These are phyloP conservation scores for Hypsizygus ulmarius DNA, from an alignment of 1,284 basidiomycete genomes.

Conservation along the genomic window DNA sequence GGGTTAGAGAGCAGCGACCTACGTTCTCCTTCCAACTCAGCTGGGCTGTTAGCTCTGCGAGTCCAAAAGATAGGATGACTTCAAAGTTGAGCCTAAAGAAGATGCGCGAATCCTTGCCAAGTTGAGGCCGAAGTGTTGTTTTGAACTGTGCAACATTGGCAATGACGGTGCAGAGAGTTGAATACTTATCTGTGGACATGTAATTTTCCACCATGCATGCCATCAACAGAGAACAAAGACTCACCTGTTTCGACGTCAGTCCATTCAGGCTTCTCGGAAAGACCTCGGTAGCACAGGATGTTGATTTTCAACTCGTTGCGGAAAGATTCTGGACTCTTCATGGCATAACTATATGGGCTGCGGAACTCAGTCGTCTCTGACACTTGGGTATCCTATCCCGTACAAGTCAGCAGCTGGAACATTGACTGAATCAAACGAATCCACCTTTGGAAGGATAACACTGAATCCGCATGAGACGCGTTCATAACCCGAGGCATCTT, in stretches of 20 bases:
- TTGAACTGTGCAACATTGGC: conserved; percentile 39
- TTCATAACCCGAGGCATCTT: conserved; percentile 1
- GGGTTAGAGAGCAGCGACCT: conserved; percentile 7
- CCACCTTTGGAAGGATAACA: conserved; percentile 25
- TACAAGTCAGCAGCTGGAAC: background rate
- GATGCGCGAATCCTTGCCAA: conserved; percentile 17
- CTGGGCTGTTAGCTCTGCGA: conserved; percentile 35
- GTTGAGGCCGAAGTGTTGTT: conserved; percentile 12
- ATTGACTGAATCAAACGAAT: background rate
- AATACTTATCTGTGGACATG: conserved; percentile 38
- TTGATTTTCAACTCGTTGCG: conserved; percentile 23
- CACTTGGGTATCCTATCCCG: conserved; percentile 28
- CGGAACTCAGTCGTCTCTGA: conserved; percentile 30
- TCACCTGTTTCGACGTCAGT: conserved; percentile 43
- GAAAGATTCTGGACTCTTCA: conserved; percentile 17
- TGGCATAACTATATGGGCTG: conserved; percentile 14
- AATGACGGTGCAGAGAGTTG: conserved; percentile 43
- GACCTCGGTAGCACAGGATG: conserved; percentile 42
- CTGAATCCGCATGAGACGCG: conserved; percentile 20
- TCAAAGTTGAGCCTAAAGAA: conserved; percentile 43
- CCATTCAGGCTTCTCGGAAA: conserved; percentile 37
- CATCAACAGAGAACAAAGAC: background rate
- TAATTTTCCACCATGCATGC: background rate
- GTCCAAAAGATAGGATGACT: conserved; percentile 49
- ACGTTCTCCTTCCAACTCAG: conserved; percentile 30